Evolutionary conservation across 345 rosid genomes (phyloP), one percentile per base, ranked within the genome.

Genomic region (Toxicodendron radicans): DNA sequence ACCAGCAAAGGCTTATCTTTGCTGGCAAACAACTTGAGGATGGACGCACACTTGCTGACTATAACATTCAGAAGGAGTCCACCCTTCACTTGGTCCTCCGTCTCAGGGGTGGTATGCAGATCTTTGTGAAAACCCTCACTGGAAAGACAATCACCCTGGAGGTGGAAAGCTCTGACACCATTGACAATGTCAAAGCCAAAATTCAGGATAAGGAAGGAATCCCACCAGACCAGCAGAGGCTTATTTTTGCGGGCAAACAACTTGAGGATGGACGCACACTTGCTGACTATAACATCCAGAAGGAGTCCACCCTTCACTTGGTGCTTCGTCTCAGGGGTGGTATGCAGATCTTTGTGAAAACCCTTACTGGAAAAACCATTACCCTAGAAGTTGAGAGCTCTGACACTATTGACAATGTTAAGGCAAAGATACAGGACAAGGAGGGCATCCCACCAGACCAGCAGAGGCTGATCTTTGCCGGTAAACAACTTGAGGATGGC

Each of bases 31-130:
- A 79, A 43, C 81, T 79, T 0, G 81, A 79, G 61, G 81, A 79
- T 68, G 81, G 81, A 0, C 57, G 78, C 1, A 79, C 81, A 3
- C 27, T 79, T 51, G 81, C 81, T 1, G 78, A 79, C 12, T 79
- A 79, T 7, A 79, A 79, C 62, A 79, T 79, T 18, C 81, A 79
- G 54, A 79, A 79, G 75, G 81, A 79, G 24, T 79, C 81, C 14
- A 79, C 81, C 21, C 81, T 79, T 1, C 81, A 79, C 27, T 65
- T 79, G 66, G 81, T 79, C 2, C 78, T 79, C 1, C 78, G 81
- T 11, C 61, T 74, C 4, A 68, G 81, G 64, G 81, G 81, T 24
- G 81, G 81, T 2, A 78, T 78, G 81, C 81, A 78, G 56, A 78
- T 78, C 27, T 78, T 78, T 54, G 81, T 78, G 21, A 78, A 78